Conservation (phyloP, 768 basidiomycete genomes). For the Pleurotus platypus region DNA sequence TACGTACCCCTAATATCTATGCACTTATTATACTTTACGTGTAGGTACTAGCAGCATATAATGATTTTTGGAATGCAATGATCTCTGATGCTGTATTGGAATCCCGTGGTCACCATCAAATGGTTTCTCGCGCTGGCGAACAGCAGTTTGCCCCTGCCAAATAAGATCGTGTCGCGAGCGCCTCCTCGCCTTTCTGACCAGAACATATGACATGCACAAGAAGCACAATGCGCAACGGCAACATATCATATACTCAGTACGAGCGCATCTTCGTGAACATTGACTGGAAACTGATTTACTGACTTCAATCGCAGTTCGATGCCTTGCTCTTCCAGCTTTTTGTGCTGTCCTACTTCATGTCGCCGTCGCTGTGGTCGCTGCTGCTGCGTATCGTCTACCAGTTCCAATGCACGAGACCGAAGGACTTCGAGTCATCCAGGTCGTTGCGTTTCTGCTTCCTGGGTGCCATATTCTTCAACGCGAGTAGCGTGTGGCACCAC, state of each 20-base stretch:
- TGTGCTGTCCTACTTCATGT: constrained; percentile 73
- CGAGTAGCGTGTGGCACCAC: constrained; percentile 61
- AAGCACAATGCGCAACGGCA: constrained; percentile 65
- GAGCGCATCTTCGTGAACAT: constrained; percentile 17
- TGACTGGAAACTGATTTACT: too few species aligned
- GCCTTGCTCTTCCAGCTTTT: constrained; percentile 69
- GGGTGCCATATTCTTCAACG: constrained; percentile 56
- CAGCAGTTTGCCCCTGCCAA: not conserved
- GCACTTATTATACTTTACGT: too few species aligned
- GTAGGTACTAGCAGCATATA: too few species aligned
- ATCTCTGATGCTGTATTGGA: too few species aligned
- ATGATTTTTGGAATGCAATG: too few species aligned
- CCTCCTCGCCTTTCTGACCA: not conserved
- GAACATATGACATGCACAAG: constrained; percentile 52
- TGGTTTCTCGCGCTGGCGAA: too few species aligned
- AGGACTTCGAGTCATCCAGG: constrained; percentile 59
- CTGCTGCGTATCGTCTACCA: constrained; percentile 56
- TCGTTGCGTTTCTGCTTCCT: constrained; percentile 69
- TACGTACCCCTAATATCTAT: too few species aligned
- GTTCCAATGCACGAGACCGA: constrained; percentile 62
- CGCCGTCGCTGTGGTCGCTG: constrained; percentile 59
- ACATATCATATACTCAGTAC: constrained; percentile 66
- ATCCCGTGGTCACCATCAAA: too few species aligned
- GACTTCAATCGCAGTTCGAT: constrained; percentile 49
- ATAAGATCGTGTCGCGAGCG: not conserved